phyloP scores from a whole-genome alignment of 371 early-diverging fungal species.

The Umbelopsis sp. region DNA sequence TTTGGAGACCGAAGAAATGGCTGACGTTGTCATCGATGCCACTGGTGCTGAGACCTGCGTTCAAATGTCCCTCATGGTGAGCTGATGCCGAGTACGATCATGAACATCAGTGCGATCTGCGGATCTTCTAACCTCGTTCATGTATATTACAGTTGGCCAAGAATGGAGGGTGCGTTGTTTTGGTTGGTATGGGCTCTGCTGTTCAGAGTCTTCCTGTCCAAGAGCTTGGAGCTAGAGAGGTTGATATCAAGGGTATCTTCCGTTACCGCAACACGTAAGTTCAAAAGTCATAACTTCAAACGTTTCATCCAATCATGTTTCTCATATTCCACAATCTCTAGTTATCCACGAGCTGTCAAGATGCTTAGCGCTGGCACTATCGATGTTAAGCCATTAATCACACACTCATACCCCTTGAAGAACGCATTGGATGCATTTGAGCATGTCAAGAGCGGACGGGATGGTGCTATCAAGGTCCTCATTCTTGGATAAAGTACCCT shows the following conservation, averaged over 20 bases:
- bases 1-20: constrained; percentile 32
- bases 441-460: constrained; percentile 48
- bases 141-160: constrained; percentile 35
- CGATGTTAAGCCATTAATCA: constrained; percentile 51
- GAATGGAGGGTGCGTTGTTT: constrained; percentile 49
- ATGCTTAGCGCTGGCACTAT: constrained; percentile 51
- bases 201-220: constrained; percentile 49
- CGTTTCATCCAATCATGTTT: no score
- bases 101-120: background rate
- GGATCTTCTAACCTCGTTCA: no score
- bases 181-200: constrained; percentile 56
- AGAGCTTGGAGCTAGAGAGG: constrained; percentile 49
- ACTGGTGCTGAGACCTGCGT: constrained; percentile 58
- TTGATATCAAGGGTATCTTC: constrained; percentile 55
- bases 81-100: background rate
- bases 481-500: constrained; percentile 31
- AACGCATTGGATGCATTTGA: constrained; percentile 53
- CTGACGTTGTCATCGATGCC: constrained; percentile 54
- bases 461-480: constrained; percentile 55
- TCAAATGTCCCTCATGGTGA: constrained; percentile 48
- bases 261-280: constrained; percentile 47
- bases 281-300: background rate
- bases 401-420: constrained; percentile 49
- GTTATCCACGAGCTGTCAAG: constrained; percentile 49
- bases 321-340: constrained; percentile 23